Evolutionary conservation across 495 filamentous ascomycete genomes (phyloP), one percentile per base, ranked within the genome.

Genomic region (Xanthoparmelia taractica): DNA sequence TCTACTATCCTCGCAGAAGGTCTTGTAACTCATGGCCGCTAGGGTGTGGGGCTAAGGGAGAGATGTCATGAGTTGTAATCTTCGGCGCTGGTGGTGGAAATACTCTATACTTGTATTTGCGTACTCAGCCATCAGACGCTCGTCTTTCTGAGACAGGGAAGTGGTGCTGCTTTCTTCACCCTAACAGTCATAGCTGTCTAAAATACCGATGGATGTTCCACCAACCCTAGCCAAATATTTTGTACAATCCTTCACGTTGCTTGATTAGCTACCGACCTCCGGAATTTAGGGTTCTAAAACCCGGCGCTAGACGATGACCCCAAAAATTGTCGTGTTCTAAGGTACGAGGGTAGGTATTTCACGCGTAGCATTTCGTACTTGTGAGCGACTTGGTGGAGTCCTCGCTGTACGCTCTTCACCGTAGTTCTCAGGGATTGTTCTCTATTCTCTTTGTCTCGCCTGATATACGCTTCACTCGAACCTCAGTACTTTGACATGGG

Each of bases 221-320:
- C 40, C 40, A 20, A n/a, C n/a, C n/a, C n/a, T n/a, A n/a, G n/a
- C n/a, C n/a, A n/a, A n/a, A n/a, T n/a, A n/a, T n/a, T n/a, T n/a
- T n/a, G n/a, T n/a, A n/a, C n/a, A n/a, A n/a, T n/a, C n/a, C n/a
- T n/a, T n/a, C 34, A 36, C 10, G 34, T 36, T 36, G 34, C 34
- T 20, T 8, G 4, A 20, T 20, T n/a, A n/a, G n/a, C n/a, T n/a
- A n/a, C n/a, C n/a, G n/a, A n/a, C n/a, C n/a, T n/a, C n/a, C n/a
- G 25, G 27, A 31, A 12, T 54, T 33, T 33, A 34, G 50, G 7
- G 5, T 54, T 10, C 25, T 45, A 31, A 58, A 45, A 0, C 33
- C 57, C 57, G 57, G 36, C 57, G 57, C 57, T 58, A 58, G 57
- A n/a, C n/a, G n/a, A n/a, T n/a, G n/a, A n/a, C n/a, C n/a, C n/a